phyloP scores from a whole-genome alignment of 2,329 filamentous ascomycete genomes.

The Dissoconium aciculare region DNA sequence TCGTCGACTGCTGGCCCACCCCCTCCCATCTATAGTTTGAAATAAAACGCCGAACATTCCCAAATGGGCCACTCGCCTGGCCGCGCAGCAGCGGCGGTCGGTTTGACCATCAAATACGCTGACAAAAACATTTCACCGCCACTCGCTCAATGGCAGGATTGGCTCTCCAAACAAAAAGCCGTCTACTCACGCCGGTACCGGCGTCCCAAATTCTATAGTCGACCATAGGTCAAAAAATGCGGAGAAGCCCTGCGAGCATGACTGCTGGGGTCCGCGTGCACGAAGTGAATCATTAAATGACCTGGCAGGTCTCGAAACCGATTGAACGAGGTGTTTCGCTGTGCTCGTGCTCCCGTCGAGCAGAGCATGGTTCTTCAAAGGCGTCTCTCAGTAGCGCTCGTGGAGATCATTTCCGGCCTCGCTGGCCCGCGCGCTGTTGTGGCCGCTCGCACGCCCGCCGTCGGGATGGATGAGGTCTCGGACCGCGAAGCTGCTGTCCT shows the following conservation, averaged over 20 bases:
- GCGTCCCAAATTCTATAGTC: too few species aligned
- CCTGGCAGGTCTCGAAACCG: too few species aligned
- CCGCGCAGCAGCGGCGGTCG: too few species aligned
- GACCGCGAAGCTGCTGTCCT: slow-evolving; percentile 33
- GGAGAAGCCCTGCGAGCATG: neutral
- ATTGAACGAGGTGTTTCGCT: neutral
- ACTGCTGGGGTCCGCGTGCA: neutral
- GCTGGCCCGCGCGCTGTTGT: slow-evolving; percentile 19
- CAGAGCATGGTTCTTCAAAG: slow-evolving; percentile 2
- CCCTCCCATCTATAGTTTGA: too few species aligned
- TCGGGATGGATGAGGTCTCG: slow-evolving; percentile 54
- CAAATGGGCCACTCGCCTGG: too few species aligned
- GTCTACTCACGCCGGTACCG: too few species aligned
- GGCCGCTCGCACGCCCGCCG: slow-evolving; percentile 57
- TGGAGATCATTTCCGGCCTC: slow-evolving; percentile 22
- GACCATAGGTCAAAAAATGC: neutral
- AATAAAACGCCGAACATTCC: too few species aligned
- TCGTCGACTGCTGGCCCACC: too few species aligned
- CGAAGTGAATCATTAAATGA: neutral
- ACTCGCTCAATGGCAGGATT: too few species aligned
- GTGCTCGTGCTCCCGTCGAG: neutral
- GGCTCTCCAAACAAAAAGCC: too few species aligned
- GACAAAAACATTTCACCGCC: too few species aligned
- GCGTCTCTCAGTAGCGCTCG: slow-evolving; percentile 13
- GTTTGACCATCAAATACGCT: too few species aligned